Evolutionary conservation across 257 asterid species (phyloP).

Genomic region (Lavandula angustifolia): DNA sequence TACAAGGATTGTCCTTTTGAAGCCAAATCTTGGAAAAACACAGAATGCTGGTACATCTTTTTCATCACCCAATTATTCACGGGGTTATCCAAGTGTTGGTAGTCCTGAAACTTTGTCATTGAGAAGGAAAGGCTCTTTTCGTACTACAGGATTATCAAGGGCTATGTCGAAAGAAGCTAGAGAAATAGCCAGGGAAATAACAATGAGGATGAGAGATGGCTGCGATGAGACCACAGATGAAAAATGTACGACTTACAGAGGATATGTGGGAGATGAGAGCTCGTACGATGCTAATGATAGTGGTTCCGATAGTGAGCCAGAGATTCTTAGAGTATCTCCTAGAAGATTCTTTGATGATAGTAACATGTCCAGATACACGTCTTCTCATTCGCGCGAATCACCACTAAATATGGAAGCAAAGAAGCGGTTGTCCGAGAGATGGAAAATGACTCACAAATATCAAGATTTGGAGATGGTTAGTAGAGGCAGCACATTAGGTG

Average conservation of each 20-base stretch:
- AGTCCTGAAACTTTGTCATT: constrained; percentile 36
- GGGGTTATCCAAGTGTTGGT: constrained; percentile 34
- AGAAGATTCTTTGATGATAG: constrained; percentile 50
- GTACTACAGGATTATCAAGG: constrained; percentile 37
- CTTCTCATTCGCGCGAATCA: constrained; percentile 50
- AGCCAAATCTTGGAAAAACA: constrained; percentile 65
- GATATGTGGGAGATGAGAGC: constrained; percentile 93
- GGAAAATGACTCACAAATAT: constrained; percentile 67
- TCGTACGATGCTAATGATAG: constrained; percentile 67
- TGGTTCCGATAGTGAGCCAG: constrained; percentile 71
- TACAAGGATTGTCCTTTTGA: constrained; percentile 77
- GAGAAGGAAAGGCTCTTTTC: constrained; percentile 44
- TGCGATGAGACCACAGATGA: constrained; percentile 44
- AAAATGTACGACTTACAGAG: constrained; percentile 46
- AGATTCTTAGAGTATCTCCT: constrained; percentile 38
- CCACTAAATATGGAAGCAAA: constrained; percentile 70
- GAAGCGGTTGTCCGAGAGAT: constrained; percentile 80
- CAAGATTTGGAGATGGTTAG: constrained; percentile 57
- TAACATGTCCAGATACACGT: constrained; percentile 40
- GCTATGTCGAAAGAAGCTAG: constrained; percentile 60
- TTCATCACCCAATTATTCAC: constrained; percentile 45
- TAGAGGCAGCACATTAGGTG: constrained; percentile 71
- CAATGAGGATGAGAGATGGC: constrained; percentile 59
- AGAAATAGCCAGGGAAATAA: constrained; percentile 62
- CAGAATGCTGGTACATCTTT: constrained; percentile 41